Percentiles rank a stretch among this genome's conserved stretches.
phyloP scores from a whole-genome alignment of 179 eudicot species.

The Actinidia polygama region DNA sequence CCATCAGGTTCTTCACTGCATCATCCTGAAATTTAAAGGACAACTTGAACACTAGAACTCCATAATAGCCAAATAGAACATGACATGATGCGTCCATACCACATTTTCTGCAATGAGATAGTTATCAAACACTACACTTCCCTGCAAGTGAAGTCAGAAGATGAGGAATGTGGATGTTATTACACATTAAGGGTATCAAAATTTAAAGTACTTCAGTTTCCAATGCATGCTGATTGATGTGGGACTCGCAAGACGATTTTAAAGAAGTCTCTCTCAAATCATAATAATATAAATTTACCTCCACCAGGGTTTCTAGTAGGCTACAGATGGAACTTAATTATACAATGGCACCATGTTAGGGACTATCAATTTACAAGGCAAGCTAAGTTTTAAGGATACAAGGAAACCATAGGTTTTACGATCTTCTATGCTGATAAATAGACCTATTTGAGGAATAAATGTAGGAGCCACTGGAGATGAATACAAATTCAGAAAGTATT shows the following conservation, averaged over 20 bases:
- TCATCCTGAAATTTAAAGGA: slow-evolving; percentile 39
- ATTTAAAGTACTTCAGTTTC: not conserved
- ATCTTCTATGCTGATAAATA: no score
- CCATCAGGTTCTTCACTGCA: slow-evolving; percentile 35
- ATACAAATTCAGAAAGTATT: no score
- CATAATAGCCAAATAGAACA: not conserved
- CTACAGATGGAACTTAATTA: not conserved
- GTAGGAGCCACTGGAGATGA: not conserved
- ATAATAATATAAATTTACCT: not conserved
- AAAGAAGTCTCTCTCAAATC: not conserved
- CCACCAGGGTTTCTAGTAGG: not conserved
- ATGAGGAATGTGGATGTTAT: slow-evolving; percentile 8
- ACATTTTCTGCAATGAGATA: slow-evolving; percentile 24
- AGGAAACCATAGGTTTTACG: no score
- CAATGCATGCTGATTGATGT: not conserved
- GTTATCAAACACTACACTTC: slow-evolving; percentile 25
- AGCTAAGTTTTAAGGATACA: no score
- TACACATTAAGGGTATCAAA: not conserved
- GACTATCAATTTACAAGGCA: not conserved
- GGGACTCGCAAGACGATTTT: not conserved
- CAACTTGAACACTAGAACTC: not conserved
- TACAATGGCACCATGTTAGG: not conserved
- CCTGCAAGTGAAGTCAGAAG: slow-evolving; percentile 44
- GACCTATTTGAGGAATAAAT: no score
- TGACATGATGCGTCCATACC: slow-evolving; percentile 33